A percentile compares a stretch with the other conserved stretches of the same genome.
phyloP scores from a whole-genome alignment of 1,139 yeast genomes.

The Pichia sp. region DNA sequence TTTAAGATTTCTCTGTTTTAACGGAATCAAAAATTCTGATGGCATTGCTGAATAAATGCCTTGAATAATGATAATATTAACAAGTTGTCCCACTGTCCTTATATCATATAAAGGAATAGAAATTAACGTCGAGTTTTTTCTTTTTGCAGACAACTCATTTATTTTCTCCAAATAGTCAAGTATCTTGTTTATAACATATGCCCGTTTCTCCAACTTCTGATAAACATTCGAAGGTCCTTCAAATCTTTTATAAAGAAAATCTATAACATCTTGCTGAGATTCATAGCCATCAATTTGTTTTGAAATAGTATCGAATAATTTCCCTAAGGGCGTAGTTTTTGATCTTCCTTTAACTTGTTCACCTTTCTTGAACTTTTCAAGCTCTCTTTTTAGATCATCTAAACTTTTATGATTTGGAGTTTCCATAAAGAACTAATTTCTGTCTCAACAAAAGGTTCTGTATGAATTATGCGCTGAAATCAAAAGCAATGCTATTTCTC shows the following conservation, averaged over 20 bases:
- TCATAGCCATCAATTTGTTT: constrained; percentile 25
- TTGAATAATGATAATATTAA: constrained; percentile 57
- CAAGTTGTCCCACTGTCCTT: constrained; percentile 57
- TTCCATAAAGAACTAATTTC: constrained; percentile 1
- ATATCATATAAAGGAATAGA: constrained; percentile 80
- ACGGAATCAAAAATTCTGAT: constrained; percentile 54
- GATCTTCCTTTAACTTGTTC: constrained; percentile 15
- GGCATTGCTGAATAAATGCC: constrained; percentile 66
- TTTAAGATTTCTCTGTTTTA: constrained; percentile 50
- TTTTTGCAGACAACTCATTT: constrained; percentile 32
- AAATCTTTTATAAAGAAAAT: constrained; percentile 17
- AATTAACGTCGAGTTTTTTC: constrained; percentile 38
- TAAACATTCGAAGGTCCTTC: background rate
- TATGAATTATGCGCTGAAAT: too few species aligned
- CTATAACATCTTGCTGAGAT: constrained; percentile 16
- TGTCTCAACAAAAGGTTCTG: too few species aligned
- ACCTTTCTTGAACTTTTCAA: constrained; percentile 20
- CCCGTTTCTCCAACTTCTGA: constrained; percentile 12
- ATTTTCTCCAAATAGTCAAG: constrained; percentile 26
- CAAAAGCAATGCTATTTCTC: too few species aligned
- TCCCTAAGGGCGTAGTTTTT: constrained; percentile 33
- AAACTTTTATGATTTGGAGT: constrained; percentile 11
- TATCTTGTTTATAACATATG: constrained; percentile 18
- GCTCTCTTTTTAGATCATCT: constrained; percentile 17
- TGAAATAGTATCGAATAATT: constrained; percentile 25